Evolutionary conservation across 2,329 filamentous ascomycete species (phyloP), one percentile per base, ranked within the genome.

Genomic region (Aspergillus pseudotamarii): DNA sequence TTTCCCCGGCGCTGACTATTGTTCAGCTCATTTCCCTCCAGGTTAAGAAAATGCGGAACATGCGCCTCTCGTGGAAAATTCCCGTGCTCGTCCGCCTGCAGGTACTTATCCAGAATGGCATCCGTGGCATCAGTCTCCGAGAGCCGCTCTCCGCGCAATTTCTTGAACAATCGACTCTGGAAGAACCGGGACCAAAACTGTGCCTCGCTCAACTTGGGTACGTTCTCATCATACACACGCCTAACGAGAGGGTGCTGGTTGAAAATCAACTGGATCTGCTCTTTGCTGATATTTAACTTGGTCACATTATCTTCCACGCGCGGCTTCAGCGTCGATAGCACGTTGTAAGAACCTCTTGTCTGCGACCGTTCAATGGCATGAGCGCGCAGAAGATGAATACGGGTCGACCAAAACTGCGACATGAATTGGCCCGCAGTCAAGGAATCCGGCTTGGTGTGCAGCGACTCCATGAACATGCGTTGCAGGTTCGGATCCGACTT

Each of bases 171-270:
- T 61, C 91, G 88, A 77, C 93, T 97, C 65, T 94, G 88, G 76
- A 99, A 98, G 79, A 99, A 99, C 16, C 92, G 87, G 6, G 91
- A 91, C 94, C 94, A 99, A 75, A 99, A 99, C 57, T 92, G 88
- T 61, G 85, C 84, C 72, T 96, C 92, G 30, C 85, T 88, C 45
- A 96, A 79, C 64, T 91, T 91, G 6, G 92, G 93, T 0, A 97
- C 93, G 68, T 94, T 93, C 74, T 97, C 94, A 73, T 98, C 93
- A 78, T 97, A 98, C 8, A 96, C 91, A 23, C 89, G 88, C 75
- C 92, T 91, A 63, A 99, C 90, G 0, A 99, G 83, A 2, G 95
- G 93, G 77, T 99, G 94, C 76, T 98, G 95, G 64, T 87, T 89
- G 78, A 99, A 94, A 59, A 99, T 95, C 73, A 96, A 87, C 73